Percentiles rank a stretch among this genome's conserved stretches.
Conservation (phyloP, 2,329 filamentous ascomycete genomes). For the Zymoseptoria tritici region DNA sequence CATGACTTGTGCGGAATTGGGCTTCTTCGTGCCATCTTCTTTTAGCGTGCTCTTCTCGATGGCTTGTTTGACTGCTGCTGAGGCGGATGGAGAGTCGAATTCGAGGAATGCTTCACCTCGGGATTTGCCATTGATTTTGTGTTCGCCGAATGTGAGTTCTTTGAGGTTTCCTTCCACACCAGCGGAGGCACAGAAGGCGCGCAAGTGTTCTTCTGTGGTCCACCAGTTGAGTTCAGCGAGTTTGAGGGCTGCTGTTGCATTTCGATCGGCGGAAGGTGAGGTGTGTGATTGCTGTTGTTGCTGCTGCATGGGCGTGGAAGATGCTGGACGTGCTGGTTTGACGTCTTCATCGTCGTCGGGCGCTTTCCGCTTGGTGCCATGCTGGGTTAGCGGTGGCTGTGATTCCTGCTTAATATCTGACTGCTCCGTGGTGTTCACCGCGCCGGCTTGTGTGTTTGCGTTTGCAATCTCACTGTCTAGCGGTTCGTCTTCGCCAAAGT, state of each 20-base stretch:
- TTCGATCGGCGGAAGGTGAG: slow-evolving; percentile 51
- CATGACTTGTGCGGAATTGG: slow-evolving; percentile 69
- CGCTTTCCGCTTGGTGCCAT: slow-evolving; percentile 57
- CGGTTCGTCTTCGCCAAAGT: slow-evolving; percentile 17
- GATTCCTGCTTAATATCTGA: slow-evolving; percentile 14
- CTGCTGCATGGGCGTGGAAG: slow-evolving; percentile 66
- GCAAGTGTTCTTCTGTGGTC: slow-evolving; percentile 91
- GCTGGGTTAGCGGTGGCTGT: slow-evolving; percentile 34
- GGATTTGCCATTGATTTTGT: slow-evolving; percentile 98
- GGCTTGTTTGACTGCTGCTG: slow-evolving; percentile 74
- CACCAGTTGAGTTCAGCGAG: slow-evolving; percentile 93
- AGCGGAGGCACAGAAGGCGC: slow-evolving; percentile 66
- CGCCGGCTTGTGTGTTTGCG: neutral
- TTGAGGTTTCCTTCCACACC: slow-evolving; percentile 76
- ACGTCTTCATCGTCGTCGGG: slow-evolving; percentile 41
- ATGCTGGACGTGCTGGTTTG: slow-evolving; percentile 55
- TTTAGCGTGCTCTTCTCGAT: slow-evolving; percentile 49
- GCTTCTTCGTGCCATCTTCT: slow-evolving; percentile 11
- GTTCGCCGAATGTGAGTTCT: slow-evolving; percentile 93
- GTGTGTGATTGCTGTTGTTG: slow-evolving; percentile 72
- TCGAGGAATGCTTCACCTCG: slow-evolving; percentile 89
- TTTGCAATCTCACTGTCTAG: neutral
- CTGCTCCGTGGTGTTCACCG: neutral
- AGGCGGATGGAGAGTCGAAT: slow-evolving; percentile 73
- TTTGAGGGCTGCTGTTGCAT: slow-evolving; percentile 64